A percentile compares a stretch with the other conserved stretches of the same genome.
Conservation (phyloP, 768 basidiomycete genomes). For the Suillus variegatus region DNA sequence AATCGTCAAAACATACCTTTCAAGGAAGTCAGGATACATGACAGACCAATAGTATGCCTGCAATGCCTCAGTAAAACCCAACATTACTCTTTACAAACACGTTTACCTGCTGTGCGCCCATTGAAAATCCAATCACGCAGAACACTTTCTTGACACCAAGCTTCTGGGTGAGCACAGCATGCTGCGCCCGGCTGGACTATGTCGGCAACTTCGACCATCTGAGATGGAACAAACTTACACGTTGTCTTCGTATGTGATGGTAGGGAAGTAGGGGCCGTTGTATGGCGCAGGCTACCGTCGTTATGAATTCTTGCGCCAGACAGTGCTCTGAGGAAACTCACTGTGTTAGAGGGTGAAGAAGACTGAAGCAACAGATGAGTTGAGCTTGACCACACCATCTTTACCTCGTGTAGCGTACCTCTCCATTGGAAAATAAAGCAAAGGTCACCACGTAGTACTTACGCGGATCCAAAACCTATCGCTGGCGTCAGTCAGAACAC, state of each 20-base stretch:
- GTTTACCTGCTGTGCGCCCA: conserved; percentile 55
- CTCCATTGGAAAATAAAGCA: conserved; percentile 60
- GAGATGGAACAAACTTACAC: conserved; percentile 38
- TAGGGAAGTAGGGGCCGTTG: conserved; percentile 61
- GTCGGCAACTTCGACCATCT: not conserved
- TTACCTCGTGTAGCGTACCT: conserved; percentile 36
- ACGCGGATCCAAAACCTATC: conserved; percentile 47
- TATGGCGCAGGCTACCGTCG: conserved; percentile 48
- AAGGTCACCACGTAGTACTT: conserved; percentile 60
- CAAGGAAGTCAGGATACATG: conserved; percentile 54
- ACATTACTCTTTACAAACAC: not conserved
- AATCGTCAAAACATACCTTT: conserved; percentile 35
- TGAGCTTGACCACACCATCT: not conserved
- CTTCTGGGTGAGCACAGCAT: conserved; percentile 50
- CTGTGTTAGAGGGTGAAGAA: conserved; percentile 62
- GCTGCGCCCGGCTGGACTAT: conserved; percentile 50
- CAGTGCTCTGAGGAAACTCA: conserved; percentile 6
- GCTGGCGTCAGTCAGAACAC: not conserved
- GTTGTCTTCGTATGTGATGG: conserved; percentile 58
- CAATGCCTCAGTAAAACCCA: not conserved
- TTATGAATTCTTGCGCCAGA: conserved; percentile 2
- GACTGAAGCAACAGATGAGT: conserved; percentile 37
- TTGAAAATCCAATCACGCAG: conserved; percentile 56
- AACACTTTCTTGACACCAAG: conserved; percentile 46
- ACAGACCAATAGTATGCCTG: conserved; percentile 61